Percentiles rank a stretch among this genome's conserved stretches.
Conservation (phyloP, 1,139 yeast species). For the Zhuliangozyma blackwelliae region DNA sequence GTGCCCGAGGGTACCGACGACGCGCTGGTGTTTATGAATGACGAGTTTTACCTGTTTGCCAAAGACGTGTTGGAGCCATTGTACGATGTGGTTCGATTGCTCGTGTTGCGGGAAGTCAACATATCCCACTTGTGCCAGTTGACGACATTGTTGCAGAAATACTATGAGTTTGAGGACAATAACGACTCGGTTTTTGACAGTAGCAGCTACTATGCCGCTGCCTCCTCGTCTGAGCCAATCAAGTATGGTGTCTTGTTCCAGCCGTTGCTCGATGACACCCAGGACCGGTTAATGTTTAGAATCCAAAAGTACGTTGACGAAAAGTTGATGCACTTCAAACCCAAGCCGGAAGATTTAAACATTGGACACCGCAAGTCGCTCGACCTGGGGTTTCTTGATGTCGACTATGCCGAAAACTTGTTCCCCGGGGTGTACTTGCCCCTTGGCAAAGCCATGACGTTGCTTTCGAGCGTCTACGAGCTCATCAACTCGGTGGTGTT, state of each 20-base stretch:
- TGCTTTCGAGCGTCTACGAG: conserved; percentile 77
- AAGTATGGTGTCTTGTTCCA: conserved; percentile 59
- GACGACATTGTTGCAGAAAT: conserved; percentile 64
- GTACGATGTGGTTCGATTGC: conserved; percentile 63
- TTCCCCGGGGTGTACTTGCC: conserved; percentile 68
- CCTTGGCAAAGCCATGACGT: conserved; percentile 61
- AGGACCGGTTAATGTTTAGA: conserved; percentile 73
- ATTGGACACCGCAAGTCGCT: conserved; percentile 43
- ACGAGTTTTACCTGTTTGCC: conserved; percentile 52
- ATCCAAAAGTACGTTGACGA: conserved; percentile 70
- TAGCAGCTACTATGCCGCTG: conserved; percentile 3
- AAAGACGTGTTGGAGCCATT: conserved; percentile 67
- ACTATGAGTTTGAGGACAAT: conserved; percentile 49
- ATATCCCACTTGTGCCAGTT: conserved; percentile 70
- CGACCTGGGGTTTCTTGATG: conserved; percentile 16
- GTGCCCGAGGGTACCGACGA: conserved; percentile 4
- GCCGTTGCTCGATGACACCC: conserved; percentile 73
- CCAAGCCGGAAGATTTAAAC: conserved; percentile 62
- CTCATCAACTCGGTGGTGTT: conserved; percentile 71
- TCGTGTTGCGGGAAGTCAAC: conserved; percentile 64
- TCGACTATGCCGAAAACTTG: conserved; percentile 36
- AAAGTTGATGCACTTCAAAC: conserved; percentile 62
- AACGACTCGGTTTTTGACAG: conserved; percentile 14
- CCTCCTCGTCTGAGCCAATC: conserved; percentile 15
- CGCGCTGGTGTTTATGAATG: conserved; percentile 18